Evolutionary conservation across 768 basidiomycete genomes (phyloP).

Genomic region (Amanita molliuscula): DNA sequence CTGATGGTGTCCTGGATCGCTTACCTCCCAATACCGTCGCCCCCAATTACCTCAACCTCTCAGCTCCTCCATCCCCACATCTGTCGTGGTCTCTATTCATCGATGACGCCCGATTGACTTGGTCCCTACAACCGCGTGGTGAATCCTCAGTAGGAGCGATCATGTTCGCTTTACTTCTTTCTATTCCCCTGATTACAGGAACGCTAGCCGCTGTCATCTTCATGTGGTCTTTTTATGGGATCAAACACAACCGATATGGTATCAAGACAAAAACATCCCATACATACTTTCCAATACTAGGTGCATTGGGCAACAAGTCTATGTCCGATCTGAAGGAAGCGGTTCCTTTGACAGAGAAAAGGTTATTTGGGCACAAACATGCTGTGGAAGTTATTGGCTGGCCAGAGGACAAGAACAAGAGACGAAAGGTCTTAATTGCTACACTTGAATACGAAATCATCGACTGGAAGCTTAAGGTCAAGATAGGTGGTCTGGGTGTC

Average conservation of each 20-base stretch:
- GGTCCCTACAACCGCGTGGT: conserved; percentile 77
- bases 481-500: conserved; percentile 95
- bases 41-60: conserved; percentile 86
- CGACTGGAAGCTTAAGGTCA: conserved; percentile 97
- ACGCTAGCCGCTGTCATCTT: conserved; percentile 75
- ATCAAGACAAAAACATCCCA: conserved; percentile 59
- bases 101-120: conserved; percentile 66
- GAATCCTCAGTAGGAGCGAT: conserved; percentile 71
- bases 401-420: conserved; percentile 89
- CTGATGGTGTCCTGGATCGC: conserved; percentile 81
- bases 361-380: conserved; percentile 50
- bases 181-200: conserved; percentile 81
- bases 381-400: conserved; percentile 82
- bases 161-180: conserved; percentile 76
- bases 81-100: conserved; percentile 80
- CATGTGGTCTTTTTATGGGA: conserved; percentile 96
- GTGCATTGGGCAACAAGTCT: conserved; percentile 52
- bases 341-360: conserved; percentile 56
- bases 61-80: conserved; percentile 80
- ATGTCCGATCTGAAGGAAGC: conserved; percentile 62
- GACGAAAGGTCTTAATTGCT: conserved; percentile 83
- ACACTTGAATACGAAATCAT: conserved; percentile 95
- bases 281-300: conserved; percentile 86
- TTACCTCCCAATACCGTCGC: conserved; percentile 82
- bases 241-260: conserved; percentile 90